Conservation (phyloP, 257 asterid species). For the Solanum clarkiae region DNA sequence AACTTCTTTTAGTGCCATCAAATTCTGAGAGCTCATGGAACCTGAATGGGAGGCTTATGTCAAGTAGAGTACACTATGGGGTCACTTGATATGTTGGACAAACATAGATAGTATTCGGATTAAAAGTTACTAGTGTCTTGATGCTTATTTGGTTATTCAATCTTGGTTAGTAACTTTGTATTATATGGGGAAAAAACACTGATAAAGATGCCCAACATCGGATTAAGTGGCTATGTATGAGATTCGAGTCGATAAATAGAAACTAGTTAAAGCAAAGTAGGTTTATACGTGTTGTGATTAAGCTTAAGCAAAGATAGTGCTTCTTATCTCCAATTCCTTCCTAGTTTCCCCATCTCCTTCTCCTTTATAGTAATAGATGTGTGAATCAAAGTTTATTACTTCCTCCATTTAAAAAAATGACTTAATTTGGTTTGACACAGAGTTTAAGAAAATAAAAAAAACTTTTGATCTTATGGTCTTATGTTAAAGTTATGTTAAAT, state of each 20-base stretch:
- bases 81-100: neutral
- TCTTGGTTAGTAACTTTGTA: no score
- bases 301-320: no score
- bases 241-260: neutral
- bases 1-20: conserved; percentile 43
- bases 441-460: no score
- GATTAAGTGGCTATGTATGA: neutral
- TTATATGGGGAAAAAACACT: neutral
- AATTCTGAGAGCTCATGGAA: conserved; percentile 44
- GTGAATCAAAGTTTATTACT: no score
- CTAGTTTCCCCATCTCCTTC: no score
- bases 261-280: neutral
- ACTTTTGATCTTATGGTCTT: no score
- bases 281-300: no score
- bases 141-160: neutral
- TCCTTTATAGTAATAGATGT: no score
- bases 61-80: neutral
- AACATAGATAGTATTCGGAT: neutral
- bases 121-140: neutral
- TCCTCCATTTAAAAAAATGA: no score
- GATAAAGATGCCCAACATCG: neutral
- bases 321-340: no score
- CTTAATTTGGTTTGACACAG: no score
- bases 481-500: no score
- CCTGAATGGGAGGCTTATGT: conserved; percentile 8